Percentiles rank a stretch among this genome's conserved stretches.
These are phyloP conservation scores for Oryza glaberrima DNA, from an alignment of 176 grass and related monocot genomes.

Conservation along the genomic window DNA sequence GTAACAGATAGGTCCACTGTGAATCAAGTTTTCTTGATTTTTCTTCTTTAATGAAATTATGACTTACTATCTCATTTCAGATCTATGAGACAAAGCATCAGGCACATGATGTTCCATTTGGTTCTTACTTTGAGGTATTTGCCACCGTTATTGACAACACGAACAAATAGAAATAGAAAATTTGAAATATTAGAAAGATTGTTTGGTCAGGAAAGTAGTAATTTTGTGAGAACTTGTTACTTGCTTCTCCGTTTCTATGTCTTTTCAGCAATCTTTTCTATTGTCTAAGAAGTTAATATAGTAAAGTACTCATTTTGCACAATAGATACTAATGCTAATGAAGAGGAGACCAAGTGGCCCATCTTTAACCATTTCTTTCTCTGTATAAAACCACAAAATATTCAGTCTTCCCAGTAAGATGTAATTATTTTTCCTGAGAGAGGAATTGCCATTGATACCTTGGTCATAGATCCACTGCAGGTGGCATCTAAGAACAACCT, in stretches of 20 bases:
- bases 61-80: conserved; percentile 52
- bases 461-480: conserved; percentile 82
- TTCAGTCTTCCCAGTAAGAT: conserved; percentile 11
- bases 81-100: conserved; percentile 91
- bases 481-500: conserved; percentile 76
- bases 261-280: not conserved
- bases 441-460: conserved; percentile 38
- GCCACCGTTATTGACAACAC: conserved; percentile 4
- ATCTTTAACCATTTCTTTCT: conserved; percentile 34
- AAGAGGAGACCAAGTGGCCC: conserved; percentile 13
- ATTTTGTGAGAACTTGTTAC: conserved; percentile 1
- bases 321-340: conserved; percentile 2
- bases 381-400: conserved; percentile 1
- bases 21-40: conserved; percentile 19
- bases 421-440: conserved; percentile 2
- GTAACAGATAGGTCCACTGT: conserved; percentile 24
- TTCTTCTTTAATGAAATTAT: conserved; percentile 30
- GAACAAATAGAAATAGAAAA: conserved; percentile 11
- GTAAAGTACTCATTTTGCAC: not conserved
- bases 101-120: conserved; percentile 97
- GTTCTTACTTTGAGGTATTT: conserved; percentile 96
- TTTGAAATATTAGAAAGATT: conserved; percentile 30
- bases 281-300: conserved; percentile 27
- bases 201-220: conserved; percentile 28
- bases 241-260: not conserved